Percentiles rank a stretch among this genome's conserved stretches.
Conservation (phyloP, 345 rosid genomes). For the Murraya koenigii region DNA sequence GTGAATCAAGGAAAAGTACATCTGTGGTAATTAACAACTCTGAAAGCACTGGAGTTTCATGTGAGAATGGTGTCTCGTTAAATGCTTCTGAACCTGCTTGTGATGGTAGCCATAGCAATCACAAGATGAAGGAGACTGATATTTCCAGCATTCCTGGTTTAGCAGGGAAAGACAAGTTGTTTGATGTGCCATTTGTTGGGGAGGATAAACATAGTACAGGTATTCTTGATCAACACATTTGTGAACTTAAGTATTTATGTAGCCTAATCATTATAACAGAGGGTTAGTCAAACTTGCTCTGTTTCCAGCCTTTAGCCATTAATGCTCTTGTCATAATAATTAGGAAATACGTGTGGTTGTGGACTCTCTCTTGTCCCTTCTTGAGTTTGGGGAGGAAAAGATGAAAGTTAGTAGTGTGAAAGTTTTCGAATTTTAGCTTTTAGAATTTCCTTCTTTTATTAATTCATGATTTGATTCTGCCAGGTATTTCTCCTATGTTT, state of each 20-base stretch:
- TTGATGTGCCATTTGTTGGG: conserved; percentile 79
- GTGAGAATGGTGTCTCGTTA: conserved; percentile 47
- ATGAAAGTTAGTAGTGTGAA: neutral
- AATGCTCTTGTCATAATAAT: neutral
- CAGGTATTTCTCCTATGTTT: conserved; percentile 48
- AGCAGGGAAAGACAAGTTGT: conserved; percentile 56
- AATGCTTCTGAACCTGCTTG: conserved; percentile 43
- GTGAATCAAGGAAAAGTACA: conserved; percentile 54
- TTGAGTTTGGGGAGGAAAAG: neutral
- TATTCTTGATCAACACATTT: conserved; percentile 26
- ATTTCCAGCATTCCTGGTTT: conserved; percentile 40
- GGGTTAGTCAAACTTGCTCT: neutral
- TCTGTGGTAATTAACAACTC: conserved; percentile 52
- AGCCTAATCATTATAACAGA: neutral
- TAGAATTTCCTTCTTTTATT: neutral
- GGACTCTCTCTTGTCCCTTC: neutral
- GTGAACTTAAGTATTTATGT: neutral
- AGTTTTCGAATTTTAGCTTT: neutral
- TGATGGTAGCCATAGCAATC: conserved; percentile 41
- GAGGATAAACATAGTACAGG: conserved; percentile 70
- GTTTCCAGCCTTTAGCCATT: neutral
- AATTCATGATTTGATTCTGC: conserved; percentile 14
- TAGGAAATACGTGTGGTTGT: neutral
- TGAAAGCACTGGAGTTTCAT: conserved; percentile 62
- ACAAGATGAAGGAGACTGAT: conserved; percentile 59